Base-by-base conservation (phyloP, 2,329 filamentous ascomycete genomes). In the Verticillium isaacii region DNA sequence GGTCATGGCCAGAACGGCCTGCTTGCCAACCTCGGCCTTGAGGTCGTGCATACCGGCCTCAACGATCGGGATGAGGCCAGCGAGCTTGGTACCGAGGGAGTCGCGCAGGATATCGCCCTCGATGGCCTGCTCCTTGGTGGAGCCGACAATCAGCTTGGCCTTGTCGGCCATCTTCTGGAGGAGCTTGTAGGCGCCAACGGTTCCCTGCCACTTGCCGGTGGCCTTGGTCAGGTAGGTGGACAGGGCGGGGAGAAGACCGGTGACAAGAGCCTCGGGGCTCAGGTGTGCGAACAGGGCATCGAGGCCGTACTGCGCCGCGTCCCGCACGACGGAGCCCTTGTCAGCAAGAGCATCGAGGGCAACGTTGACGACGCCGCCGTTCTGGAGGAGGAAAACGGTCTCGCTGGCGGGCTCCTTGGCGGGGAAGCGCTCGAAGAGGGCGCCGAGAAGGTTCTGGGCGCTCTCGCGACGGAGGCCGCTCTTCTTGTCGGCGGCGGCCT, bases 191-290 rank as follows among this genome's bases (percentile, higher is more conserved):
- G 92, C 95, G 64, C 90, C 93, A 60, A 97, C 91, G 17, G 91
- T 92, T 64, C 95, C 95, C 78, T 99, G 95, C 95, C 95, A 99
- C 79, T 99, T 99, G 67, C 92, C 93, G 17, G 92, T 90, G 71
- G 86, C 87, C 78, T 92, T 96, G 72, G 82, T 82, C 34, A 99
- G 82, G 74, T 98, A 98, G 59, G 83, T 77, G 65, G 82, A 78
- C 50, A 99, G 80, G 17, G 86, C 84, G 2, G 95, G 93, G 59
- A 99, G 81, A 52, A 99, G 84, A 23, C 91, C 93, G 65, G 87
- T 85, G 59, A 96, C 89, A 71, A 96, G 85, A 58, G 91, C 88
- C 80, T 98, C 95, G 61, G 92, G 80, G 72, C 86, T 88, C 65
- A 99, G 80, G 72, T 89, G 86, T 67, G 83, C 82, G 75, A 97